phyloP scores from a whole-genome alignment of 2,329 filamentous ascomycete species.

The Ascochyta viciae-villosae region DNA sequence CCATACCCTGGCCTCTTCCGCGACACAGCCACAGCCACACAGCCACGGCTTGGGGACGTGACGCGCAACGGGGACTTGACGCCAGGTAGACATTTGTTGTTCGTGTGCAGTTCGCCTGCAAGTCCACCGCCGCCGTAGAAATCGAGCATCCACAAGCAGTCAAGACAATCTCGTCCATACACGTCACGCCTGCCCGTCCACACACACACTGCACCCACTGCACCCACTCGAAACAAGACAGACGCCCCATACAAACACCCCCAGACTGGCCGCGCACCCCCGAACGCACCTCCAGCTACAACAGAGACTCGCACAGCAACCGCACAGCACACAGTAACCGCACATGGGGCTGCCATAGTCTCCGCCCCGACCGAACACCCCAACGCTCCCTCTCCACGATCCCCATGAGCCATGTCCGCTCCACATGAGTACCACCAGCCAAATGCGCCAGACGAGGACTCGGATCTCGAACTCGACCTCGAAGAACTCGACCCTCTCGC shows the following conservation, averaged over 20 bases:
- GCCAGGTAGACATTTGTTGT: conserved; percentile 10
- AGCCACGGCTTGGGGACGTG: background rate
- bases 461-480: conserved; percentile 78
- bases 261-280: conserved; percentile 32
- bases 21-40: background rate
- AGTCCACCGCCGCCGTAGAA: background rate
- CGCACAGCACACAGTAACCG: background rate
- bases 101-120: background rate
- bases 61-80: conserved; percentile 1
- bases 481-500: conserved; percentile 75
- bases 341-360: conserved; percentile 4
- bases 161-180: background rate
- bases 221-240: conserved; percentile 4
- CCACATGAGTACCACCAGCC: conserved; percentile 57
- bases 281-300: conserved; percentile 23
- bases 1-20: conserved; percentile 19
- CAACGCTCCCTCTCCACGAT: background rate
- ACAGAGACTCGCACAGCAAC: background rate
- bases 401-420: conserved; percentile 55
- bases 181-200: background rate
- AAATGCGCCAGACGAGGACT: conserved; percentile 69
- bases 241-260: conserved; percentile 5
- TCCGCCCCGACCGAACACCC: background rate
- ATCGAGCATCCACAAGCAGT: background rate
- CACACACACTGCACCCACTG: background rate